phyloP scores from a whole-genome alignment of 1,139 yeast species.

The Sugiyamaella sp. region DNA sequence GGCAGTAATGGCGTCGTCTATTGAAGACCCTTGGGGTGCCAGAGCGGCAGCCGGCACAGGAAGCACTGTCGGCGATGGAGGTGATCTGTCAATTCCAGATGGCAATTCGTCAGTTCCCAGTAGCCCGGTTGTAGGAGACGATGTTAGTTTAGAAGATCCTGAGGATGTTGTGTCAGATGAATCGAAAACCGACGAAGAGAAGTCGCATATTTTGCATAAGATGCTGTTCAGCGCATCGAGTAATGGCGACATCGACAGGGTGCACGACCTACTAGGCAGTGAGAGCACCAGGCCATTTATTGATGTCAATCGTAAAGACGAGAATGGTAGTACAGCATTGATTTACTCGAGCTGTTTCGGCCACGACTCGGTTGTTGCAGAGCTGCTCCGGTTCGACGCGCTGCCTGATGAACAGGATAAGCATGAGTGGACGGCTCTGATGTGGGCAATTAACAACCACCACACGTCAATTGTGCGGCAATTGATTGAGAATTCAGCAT shows the following conservation, averaged over 20 bases:
- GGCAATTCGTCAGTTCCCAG: slow-evolving; percentile 7
- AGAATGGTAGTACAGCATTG: slow-evolving; percentile 46
- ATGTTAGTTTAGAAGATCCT: slow-evolving; percentile 28
- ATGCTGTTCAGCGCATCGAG: slow-evolving; percentile 41
- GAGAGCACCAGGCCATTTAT: slow-evolving; percentile 32
- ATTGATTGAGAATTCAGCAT: slow-evolving; percentile 45
- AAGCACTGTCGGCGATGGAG: background rate
- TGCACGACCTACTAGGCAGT: slow-evolving; percentile 38
- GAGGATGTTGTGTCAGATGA: slow-evolving; percentile 33
- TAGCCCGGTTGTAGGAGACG: slow-evolving; percentile 6
- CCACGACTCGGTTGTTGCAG: slow-evolving; percentile 44
- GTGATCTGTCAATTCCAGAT: background rate
- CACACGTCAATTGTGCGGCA: slow-evolving; percentile 42
- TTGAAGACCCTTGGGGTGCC: slow-evolving; percentile 17
- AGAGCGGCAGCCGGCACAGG: background rate
- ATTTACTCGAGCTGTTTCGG: slow-evolving; percentile 49
- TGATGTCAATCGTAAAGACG: slow-evolving; percentile 44
- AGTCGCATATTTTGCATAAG: slow-evolving; percentile 34
- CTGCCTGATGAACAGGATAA: slow-evolving; percentile 45
- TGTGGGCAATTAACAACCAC: slow-evolving; percentile 51
- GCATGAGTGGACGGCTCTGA: slow-evolving; percentile 49
- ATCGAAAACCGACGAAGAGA: slow-evolving; percentile 30
- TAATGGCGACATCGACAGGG: slow-evolving; percentile 41
- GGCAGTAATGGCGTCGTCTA: slow-evolving; percentile 6
- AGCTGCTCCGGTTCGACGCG: slow-evolving; percentile 45